These are phyloP conservation scores for Fusarium sp. DNA, from an alignment of 2,329 filamentous ascomycete species.

Conservation along the genomic window DNA sequence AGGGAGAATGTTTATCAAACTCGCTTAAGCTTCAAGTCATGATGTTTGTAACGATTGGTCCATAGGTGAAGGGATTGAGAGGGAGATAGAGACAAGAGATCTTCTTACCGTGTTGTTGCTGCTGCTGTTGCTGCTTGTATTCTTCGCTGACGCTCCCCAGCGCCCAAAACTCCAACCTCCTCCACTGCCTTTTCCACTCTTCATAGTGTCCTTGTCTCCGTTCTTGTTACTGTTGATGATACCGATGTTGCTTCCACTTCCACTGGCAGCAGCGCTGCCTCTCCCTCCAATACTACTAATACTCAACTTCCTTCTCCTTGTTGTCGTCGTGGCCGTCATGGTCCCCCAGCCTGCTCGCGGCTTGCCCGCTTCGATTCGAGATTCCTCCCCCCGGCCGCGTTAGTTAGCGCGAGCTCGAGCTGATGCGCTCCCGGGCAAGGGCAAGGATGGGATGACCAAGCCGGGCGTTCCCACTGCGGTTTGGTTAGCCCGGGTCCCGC, in stretches of 20 bases:
- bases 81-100: not conserved
- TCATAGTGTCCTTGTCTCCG: slow-evolving; percentile 26
- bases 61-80: not conserved
- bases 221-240: slow-evolving; percentile 11
- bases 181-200: slow-evolving; percentile 20
- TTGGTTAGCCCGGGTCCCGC: slow-evolving; percentile 22
- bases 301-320: slow-evolving; percentile 33
- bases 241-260: not conserved
- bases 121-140: slow-evolving; percentile 13
- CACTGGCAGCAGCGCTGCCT: not conserved
- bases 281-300: not conserved
- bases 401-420: slow-evolving; percentile 13
- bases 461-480: slow-evolving; percentile 3
- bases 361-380: slow-evolving; percentile 4
- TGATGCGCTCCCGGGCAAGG: slow-evolving; percentile 2
- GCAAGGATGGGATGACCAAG: not conserved
- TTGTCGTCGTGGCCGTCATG: slow-evolving; percentile 17
- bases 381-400: not conserved
- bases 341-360: not conserved
- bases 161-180: slow-evolving; percentile 35
- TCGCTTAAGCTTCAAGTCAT: not conserved
- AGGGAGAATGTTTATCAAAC: not conserved
- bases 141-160: slow-evolving; percentile 24
- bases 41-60: not conserved
- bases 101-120: slow-evolving; percentile 14